Conservation (phyloP, 768 basidiomycete genomes). For the Leccinum olivaceopallidum region DNA sequence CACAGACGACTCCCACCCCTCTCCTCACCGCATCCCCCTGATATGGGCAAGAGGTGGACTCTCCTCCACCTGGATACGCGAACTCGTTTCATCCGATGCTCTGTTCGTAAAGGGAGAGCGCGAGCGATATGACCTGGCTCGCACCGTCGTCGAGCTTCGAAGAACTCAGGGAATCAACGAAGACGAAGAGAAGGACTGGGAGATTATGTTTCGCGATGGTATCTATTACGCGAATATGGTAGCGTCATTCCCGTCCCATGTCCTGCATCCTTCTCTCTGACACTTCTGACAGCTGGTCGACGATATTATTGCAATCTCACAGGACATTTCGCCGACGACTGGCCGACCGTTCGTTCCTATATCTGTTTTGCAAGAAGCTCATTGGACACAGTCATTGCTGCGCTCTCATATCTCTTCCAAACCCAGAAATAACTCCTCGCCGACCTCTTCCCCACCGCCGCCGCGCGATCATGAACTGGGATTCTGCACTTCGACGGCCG, state of each 20-base stretch:
- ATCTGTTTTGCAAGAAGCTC: constrained; percentile 67
- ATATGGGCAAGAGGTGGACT: constrained; percentile 81
- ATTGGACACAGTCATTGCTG: constrained; percentile 77
- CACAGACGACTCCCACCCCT: constrained; percentile 14
- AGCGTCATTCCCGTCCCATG: constrained; percentile 11
- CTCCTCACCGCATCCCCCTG: constrained; percentile 38
- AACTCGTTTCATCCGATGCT: constrained; percentile 72
- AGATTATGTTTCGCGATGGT: constrained; percentile 66
- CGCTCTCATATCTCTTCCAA: constrained; percentile 55
- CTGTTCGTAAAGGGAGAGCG: constrained; percentile 79
- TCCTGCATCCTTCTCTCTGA: constrained; percentile 8
- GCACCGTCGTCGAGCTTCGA: constrained; percentile 72
- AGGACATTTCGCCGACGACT: constrained; percentile 73
- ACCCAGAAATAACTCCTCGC: constrained; percentile 25
- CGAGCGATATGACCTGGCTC: constrained; percentile 78
- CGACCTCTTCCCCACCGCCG: constrained; percentile 38
- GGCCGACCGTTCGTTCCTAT: constrained; percentile 68
- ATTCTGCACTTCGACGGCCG: constrained; percentile 52
- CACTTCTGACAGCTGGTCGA: constrained; percentile 61
- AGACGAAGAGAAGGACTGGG: constrained; percentile 72
- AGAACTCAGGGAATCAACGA: constrained; percentile 51
- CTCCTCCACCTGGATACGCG: constrained; percentile 69
- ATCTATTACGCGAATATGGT: constrained; percentile 92
- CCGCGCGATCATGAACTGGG: constrained; percentile 64
- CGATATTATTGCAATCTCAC: constrained; percentile 72